Conservation (phyloP, 495 filamentous ascomycete species). For the Daldinia concentrica region DNA sequence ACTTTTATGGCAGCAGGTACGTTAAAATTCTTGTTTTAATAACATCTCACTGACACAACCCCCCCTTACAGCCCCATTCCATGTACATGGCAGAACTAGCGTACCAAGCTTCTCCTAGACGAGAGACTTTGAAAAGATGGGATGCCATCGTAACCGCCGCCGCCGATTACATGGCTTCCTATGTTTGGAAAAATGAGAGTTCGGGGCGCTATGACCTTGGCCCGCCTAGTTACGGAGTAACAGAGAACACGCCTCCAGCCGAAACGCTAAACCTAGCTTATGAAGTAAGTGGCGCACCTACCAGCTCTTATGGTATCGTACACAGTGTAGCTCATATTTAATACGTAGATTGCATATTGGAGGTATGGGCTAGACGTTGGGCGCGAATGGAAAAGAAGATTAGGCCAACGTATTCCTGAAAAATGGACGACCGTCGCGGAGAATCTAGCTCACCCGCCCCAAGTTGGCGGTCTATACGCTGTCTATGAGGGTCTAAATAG, state of each 20-base stretch:
- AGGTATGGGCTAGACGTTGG: constrained; percentile 55
- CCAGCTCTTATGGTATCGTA: background rate
- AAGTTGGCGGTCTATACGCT: constrained; percentile 48
- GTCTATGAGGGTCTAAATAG: constrained; percentile 53
- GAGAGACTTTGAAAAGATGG: constrained; percentile 50
- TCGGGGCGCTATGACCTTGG: constrained; percentile 54
- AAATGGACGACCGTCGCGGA: constrained; percentile 49
- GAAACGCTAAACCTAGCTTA: constrained; percentile 50
- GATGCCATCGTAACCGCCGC: constrained; percentile 48
- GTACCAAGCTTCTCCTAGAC: constrained; percentile 47
- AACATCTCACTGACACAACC: background rate
- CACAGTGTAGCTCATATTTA: background rate
- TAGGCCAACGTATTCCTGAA: constrained; percentile 46
- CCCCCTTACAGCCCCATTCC: constrained; percentile 43
- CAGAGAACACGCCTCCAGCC: constrained; percentile 54
- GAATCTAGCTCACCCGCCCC: constrained; percentile 51
- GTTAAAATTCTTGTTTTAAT: background rate
- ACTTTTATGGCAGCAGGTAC: constrained; percentile 55
- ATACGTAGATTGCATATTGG: constrained; percentile 55
- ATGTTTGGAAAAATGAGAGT: constrained; percentile 53
- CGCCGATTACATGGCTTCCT: constrained; percentile 55
- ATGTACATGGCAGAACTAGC: constrained; percentile 55
- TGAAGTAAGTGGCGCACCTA: constrained; percentile 23
- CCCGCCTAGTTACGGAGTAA: constrained; percentile 55
- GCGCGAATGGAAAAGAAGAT: constrained; percentile 42